phyloP scores from a whole-genome alignment of 2,329 filamentous ascomycete species.

The Fusarium armeniacum region DNA sequence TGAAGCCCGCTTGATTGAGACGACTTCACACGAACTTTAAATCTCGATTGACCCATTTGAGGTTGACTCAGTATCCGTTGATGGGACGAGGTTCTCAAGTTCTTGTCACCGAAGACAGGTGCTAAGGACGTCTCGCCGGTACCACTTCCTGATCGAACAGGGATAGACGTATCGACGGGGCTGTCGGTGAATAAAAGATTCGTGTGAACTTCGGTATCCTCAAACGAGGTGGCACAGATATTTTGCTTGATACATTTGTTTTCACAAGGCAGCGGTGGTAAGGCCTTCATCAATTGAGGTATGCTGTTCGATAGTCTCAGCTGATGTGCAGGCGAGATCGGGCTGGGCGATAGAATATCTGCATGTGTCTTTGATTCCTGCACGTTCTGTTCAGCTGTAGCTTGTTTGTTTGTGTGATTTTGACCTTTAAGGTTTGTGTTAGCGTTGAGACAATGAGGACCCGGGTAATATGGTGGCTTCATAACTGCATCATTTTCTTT shows the following conservation, averaged over 20 bases:
- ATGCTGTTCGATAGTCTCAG: constrained; percentile 64
- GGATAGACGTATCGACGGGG: constrained; percentile 23
- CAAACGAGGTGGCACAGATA: constrained; percentile 8
- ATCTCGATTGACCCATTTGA: constrained; percentile 40
- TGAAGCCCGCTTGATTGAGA: constrained; percentile 33
- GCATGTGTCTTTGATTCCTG: constrained; percentile 36
- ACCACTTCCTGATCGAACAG: constrained; percentile 6
- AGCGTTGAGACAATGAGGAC: constrained; percentile 48
- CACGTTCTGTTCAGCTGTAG: not conserved
- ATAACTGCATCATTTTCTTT: not conserved
- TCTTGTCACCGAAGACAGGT: not conserved
- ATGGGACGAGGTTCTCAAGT: not conserved
- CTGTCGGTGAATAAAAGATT: constrained; percentile 26
- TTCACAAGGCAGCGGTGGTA: constrained; percentile 61
- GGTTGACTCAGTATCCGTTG: constrained; percentile 11
- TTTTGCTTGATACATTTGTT: constrained; percentile 9
- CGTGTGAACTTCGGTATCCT: constrained; percentile 22
- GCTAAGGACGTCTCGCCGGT: constrained; percentile 6
- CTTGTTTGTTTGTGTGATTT: constrained; percentile 6
- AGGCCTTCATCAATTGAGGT: constrained; percentile 66
- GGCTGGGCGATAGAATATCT: constrained; percentile 62
- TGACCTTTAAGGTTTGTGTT: constrained; percentile 43
- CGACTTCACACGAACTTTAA: constrained; percentile 51
- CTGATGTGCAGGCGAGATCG: constrained; percentile 62
- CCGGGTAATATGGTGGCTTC: constrained; percentile 3